Base-by-base conservation (phyloP, 2,329 filamentous ascomycete genomes). In the Lecanicillium sp. region DNA sequence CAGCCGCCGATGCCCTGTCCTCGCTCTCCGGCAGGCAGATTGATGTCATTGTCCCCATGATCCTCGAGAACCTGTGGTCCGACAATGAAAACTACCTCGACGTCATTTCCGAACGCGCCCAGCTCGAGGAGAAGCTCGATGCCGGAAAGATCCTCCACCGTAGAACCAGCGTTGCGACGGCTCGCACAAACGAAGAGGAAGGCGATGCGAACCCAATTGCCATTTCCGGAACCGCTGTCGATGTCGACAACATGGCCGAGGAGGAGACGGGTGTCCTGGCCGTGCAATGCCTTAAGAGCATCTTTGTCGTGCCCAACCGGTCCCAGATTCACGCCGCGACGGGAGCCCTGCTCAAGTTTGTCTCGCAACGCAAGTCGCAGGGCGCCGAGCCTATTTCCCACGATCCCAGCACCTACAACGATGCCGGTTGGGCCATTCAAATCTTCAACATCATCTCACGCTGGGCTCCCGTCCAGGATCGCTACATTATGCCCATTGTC, bases 391-490 rank as follows among this genome's bases (percentile, higher is more conserved):
- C 77, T 2, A 59, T 94, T 38, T 73, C 58, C 29, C 58, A 62
- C 17, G 58, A 70, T 40, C 50, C 59, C 12, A 47, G 61, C 11
- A 56, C 60, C 17, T 64, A 56, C 9, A 58, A 60, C 31, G 71
- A 74, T 49, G 64, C 67, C 32, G 83, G 77, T 35, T 96, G 90
- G 90, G 82, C 87, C 2, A 83, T 87, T 18, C 82, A 80, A 41
- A 70, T 96, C 36, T 86, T 94, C 56, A 78, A 83, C 51, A 73
- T 89, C 45, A 73, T 90, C 38, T 80, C 87, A 13, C 77, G 79
- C 42, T 96, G 89, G 88, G 83, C 88, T 1, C 88, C 92, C 0
- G 89, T 96, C 2, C 90, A 96, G 57, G 87, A 95, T 54, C 83
- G 92, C 38, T 96, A 94, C 63, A 78, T 90, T 29, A 92, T 96